Conservation (phyloP, 768 basidiomycete genomes). For the Agaricus blazei region DNA sequence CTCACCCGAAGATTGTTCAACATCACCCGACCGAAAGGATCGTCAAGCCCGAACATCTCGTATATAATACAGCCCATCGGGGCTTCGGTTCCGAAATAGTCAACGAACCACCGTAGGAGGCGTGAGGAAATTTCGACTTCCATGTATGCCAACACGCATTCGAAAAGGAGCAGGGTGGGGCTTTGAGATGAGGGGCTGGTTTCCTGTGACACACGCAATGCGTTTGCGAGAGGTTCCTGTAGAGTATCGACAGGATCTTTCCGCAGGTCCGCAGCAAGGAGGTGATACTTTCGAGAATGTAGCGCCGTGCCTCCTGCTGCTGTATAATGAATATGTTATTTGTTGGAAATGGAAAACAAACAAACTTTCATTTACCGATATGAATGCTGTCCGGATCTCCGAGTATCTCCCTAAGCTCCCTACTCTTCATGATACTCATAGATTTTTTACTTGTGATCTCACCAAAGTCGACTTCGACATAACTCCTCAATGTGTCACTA, state of each 20-base stretch:
- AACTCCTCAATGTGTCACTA: conserved; percentile 46
- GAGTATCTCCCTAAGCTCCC: conserved; percentile 44
- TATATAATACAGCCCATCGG: conserved; percentile 66
- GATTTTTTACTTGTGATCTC: conserved; percentile 83
- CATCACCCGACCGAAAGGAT: conserved; percentile 93
- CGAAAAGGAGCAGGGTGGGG: conserved; percentile 85
- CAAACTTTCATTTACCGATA: conserved; percentile 30
- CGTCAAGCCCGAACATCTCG: conserved; percentile 89
- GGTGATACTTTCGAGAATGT: conserved; percentile 53
- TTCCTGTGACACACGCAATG: conserved; percentile 15
- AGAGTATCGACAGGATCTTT: conserved; percentile 46
- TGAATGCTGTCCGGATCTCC: conserved; percentile 39
- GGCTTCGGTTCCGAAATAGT: conserved; percentile 33
- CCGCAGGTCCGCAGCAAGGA: conserved; percentile 78
- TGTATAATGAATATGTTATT: conserved; percentile 20
- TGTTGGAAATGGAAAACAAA: not conserved
- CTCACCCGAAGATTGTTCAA: conserved; percentile 75
- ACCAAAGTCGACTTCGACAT: conserved; percentile 89
- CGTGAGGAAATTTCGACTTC: conserved; percentile 47
- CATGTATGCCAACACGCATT: conserved; percentile 94
- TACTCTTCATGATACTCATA: conserved; percentile 70
- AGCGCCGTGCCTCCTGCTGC: conserved; percentile 60
- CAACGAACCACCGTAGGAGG: conserved; percentile 71
- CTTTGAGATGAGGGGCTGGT: conserved; percentile 51
- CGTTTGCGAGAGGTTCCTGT: conserved; percentile 13